phyloP scores from a whole-genome alignment of 768 basidiomycete genomes.

The Gautieria morchelliformis region DNA sequence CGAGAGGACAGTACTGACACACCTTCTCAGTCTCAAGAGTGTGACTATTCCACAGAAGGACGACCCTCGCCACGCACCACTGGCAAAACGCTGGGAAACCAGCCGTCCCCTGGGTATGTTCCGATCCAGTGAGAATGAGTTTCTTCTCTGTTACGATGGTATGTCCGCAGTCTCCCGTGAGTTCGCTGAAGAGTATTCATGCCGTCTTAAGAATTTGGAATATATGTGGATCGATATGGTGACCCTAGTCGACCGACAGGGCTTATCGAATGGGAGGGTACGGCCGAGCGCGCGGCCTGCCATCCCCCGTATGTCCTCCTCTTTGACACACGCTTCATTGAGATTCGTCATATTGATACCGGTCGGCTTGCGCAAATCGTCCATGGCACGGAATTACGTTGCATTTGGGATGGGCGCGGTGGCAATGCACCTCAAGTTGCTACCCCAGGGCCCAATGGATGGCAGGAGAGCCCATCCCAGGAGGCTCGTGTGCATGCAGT shows the following conservation, averaged over 20 bases:
- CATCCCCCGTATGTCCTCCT: conserved; percentile 84
- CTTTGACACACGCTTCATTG: conserved; percentile 85
- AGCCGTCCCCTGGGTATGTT: conserved; percentile 86
- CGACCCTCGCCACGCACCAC: conserved; percentile 48
- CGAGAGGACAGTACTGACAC: background rate
- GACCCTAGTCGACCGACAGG: conserved; percentile 60
- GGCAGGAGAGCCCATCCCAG: conserved; percentile 44
- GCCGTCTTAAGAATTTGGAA: conserved; percentile 66
- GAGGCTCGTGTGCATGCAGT: conserved; percentile 84
- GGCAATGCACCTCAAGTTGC: conserved; percentile 18
- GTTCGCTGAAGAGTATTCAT: background rate
- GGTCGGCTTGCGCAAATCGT: conserved; percentile 78
- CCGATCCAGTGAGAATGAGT: conserved; percentile 78
- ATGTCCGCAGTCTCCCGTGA: conserved; percentile 14
- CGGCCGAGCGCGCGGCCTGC: conserved; percentile 79
- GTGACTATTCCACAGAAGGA: conserved; percentile 84
- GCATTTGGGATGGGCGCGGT: conserved; percentile 83
- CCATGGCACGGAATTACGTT: conserved; percentile 69
- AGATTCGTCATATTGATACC: conserved; percentile 75
- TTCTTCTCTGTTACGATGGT: conserved; percentile 86
- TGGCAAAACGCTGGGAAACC: conserved; percentile 74
- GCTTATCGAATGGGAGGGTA: conserved; percentile 92
- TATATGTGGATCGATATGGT: conserved; percentile 90
- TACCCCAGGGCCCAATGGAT: conserved; percentile 37
- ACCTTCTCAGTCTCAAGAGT: conserved; percentile 60